Base-by-base conservation (phyloP, 2,329 filamentous ascomycete species). In the Chaetomiaceae sp. region DNA sequence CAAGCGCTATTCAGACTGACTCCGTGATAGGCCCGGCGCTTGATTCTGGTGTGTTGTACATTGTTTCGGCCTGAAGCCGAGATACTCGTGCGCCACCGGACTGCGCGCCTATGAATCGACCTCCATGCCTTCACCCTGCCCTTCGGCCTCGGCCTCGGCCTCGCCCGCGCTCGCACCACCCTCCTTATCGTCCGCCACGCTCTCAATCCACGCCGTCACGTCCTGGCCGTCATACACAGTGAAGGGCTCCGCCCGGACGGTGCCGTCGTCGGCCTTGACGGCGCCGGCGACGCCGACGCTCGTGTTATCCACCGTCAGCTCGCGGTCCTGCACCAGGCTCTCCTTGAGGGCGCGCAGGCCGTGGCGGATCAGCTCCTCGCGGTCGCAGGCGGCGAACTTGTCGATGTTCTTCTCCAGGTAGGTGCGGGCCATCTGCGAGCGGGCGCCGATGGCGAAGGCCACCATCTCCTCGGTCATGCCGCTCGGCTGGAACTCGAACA, bases 401-500 rank as follows among this genome's bases (percentile, higher is more conserved):
- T 95, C 90, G 51, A 96, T 70, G 69, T 96, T 86, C 62, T 88
- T 79, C 78, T 98, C 93, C 46, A 98, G 75, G 69, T 98, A 98
- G 53, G 93, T 98, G 62, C 93, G 77, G 19, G 93, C 93, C 88
- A 97, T 97, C 74, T 98, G 93, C 67, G 86, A 93, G 59, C 93
- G 79, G 38, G 93, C 93, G 43, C 93, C 93, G 65, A 98, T 98
- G 49, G 90, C 91, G 64, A 91, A 96, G 19, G 93, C 93, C 40
- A 86, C 67, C 88, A 97, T 97, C 78, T 98, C 93, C 65, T 96
- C 87, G 60, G 89, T 96, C 77, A 97, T 85, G 38, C 93, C 93
- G 45, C 81, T 88, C 10, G 93, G 93, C 72, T 96, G 91, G 76
- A 98, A 98, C 71, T 98, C 93, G 71, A 95, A 98, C 53, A 98